These are phyloP conservation scores for Royoungia palumana DNA, from an alignment of 768 basidiomycete species.

Conservation along the genomic window DNA sequence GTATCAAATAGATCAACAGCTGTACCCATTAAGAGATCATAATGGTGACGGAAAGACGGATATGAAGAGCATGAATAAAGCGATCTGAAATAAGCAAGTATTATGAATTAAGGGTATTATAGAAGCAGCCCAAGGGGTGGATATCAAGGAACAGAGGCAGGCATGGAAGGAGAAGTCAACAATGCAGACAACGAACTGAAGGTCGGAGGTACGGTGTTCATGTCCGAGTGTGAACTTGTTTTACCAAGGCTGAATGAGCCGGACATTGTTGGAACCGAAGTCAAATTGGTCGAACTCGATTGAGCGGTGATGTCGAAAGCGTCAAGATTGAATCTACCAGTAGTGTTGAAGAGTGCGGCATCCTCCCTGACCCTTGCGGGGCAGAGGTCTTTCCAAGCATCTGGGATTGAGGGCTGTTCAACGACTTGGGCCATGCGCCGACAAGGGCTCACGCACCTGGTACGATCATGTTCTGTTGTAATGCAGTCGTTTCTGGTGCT, in stretches of 20 bases:
- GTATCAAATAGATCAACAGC: no score
- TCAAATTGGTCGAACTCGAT: neutral
- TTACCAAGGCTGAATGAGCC: neutral
- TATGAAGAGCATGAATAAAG: neutral
- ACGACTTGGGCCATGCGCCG: neutral
- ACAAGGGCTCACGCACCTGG: slow-evolving; percentile 16
- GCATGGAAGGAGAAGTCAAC: neutral
- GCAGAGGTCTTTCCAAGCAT: slow-evolving; percentile 20
- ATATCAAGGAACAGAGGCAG: neutral
- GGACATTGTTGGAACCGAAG: neutral
- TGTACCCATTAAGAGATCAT: no score
- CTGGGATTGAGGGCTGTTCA: slow-evolving; percentile 6
- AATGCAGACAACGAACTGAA: slow-evolving; percentile 8
- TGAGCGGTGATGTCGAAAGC: slow-evolving; percentile 8
- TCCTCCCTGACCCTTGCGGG: slow-evolving; percentile 17
- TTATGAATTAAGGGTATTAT: neutral
- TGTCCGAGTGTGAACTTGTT: slow-evolving; percentile 12
- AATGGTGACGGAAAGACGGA: no score
- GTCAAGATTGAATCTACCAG: slow-evolving; percentile 17
- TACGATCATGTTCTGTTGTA: slow-evolving; percentile 14
- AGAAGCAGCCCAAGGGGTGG: neutral
- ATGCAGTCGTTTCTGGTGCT: slow-evolving; percentile 17
- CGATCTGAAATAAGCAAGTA: neutral
- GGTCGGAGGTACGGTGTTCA: slow-evolving; percentile 16
- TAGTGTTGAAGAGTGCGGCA: slow-evolving; percentile 14